Percentiles rank a stretch among this genome's conserved stretches.
Conservation (phyloP, 2,329 filamentous ascomycete species). For the Davidsoniella australis region DNA sequence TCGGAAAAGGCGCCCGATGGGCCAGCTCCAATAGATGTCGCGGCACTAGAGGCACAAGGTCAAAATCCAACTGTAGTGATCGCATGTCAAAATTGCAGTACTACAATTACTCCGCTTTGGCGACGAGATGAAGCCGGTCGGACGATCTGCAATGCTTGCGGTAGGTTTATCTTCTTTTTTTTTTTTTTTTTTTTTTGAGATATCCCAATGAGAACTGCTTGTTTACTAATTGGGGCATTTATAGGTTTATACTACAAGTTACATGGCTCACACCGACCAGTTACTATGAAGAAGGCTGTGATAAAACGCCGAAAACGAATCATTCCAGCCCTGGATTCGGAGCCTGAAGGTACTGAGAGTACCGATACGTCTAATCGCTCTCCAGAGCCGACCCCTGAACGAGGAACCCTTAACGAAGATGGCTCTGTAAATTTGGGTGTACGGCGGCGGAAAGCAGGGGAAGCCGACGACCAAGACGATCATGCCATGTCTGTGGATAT, state of each 20-base stretch:
- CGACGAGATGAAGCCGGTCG: constrained; percentile 84
- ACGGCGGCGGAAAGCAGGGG: constrained; percentile 26
- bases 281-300: constrained; percentile 96
- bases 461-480: not conserved
- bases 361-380: constrained; percentile 26
- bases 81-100: constrained; percentile 92
- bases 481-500: constrained; percentile 2
- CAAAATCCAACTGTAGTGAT: constrained; percentile 49
- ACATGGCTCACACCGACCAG: constrained; percentile 79
- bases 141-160: constrained; percentile 97
- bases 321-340: constrained; percentile 50
- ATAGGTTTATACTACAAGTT: constrained; percentile 89
- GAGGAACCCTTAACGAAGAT: constrained; percentile 43
- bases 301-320: constrained; percentile 94
- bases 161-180: constrained; percentile 35
- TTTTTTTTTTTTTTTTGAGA: not conserved
- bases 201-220: constrained; percentile 69
- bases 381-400: constrained; percentile 26
- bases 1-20: constrained; percentile 7
- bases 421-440: constrained; percentile 47
- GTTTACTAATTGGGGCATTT: constrained; percentile 26
- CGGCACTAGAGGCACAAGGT: constrained; percentile 26
- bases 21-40: constrained; percentile 19
- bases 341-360: constrained; percentile 29
- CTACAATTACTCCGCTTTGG: constrained; percentile 93